Conservation (phyloP, 2,329 filamentous ascomycete genomes). For the Ascochyta koolunga region DNA sequence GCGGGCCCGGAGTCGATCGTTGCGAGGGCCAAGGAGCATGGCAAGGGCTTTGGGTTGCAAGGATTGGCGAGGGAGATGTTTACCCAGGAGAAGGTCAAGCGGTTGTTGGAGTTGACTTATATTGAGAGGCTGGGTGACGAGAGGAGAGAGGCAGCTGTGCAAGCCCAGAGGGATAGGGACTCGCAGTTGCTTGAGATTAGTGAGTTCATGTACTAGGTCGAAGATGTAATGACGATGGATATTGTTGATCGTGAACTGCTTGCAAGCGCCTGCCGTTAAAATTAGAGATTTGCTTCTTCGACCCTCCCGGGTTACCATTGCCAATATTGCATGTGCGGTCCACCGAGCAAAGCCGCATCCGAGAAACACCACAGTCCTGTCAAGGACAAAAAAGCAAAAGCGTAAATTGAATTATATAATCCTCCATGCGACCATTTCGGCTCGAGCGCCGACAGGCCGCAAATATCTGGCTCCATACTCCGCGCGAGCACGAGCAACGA, state of each 20-base stretch:
- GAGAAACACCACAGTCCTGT: neutral
- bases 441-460: neutral
- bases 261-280: neutral
- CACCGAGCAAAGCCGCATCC: neutral
- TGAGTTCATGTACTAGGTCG: conserved; percentile 66
- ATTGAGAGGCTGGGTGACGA: conserved; percentile 64
- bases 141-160: conserved; percentile 68
- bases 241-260: neutral
- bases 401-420: neutral
- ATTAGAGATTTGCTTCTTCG: neutral
- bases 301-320: too few relatives aligned
- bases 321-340: neutral
- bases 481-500: neutral
- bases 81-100: conserved; percentile 49
- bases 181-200: conserved; percentile 73
- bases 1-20: conserved; percentile 70
- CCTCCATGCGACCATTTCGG: neutral
- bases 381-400: neutral
- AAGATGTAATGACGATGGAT: neutral
- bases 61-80: conserved; percentile 39
- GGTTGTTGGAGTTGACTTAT: conserved; percentile 50
- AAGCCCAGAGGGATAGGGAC: conserved; percentile 71
- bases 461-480: neutral
- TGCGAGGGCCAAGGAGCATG: conserved; percentile 61
- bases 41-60: conserved; percentile 32